Conservation (phyloP, 2,329 filamentous ascomycete genomes). For the Pleoardoris graminearum region DNA sequence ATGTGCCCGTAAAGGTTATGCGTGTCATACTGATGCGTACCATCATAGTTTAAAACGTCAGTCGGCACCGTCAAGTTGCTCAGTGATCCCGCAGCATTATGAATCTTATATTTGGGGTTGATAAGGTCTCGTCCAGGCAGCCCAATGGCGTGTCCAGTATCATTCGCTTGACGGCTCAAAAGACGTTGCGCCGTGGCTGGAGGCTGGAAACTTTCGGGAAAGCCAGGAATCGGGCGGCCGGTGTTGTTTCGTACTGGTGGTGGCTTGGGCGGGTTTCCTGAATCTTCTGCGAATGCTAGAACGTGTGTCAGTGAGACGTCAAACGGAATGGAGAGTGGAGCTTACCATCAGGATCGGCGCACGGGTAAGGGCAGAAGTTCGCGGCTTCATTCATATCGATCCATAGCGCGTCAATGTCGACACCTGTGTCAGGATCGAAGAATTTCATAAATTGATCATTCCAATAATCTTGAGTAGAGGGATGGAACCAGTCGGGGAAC, state of each 20-base stretch:
- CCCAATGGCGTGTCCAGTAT: constrained; percentile 53
- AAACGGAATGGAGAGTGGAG: background rate
- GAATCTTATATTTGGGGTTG: constrained; percentile 66
- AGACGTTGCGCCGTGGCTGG: constrained; percentile 20
- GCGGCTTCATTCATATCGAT: constrained; percentile 47
- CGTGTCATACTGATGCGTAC: constrained; percentile 70
- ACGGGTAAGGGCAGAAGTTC: constrained; percentile 51
- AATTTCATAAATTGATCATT: constrained; percentile 68
- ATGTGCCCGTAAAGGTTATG: constrained; percentile 76
- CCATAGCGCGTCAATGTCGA: constrained; percentile 77
- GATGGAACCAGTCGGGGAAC: constrained; percentile 77
- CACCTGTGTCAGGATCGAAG: constrained; percentile 65
- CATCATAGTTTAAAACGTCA: constrained; percentile 68
- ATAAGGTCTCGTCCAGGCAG: constrained; percentile 67
- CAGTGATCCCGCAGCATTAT: constrained; percentile 54
- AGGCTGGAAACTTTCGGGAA: constrained; percentile 69
- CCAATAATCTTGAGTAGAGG: constrained; percentile 68
- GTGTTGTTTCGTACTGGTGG: constrained; percentile 64
- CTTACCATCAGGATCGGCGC: constrained; percentile 45
- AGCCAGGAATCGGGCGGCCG: constrained; percentile 69
- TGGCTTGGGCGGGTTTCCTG: constrained; percentile 62
- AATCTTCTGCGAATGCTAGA: constrained; percentile 41
- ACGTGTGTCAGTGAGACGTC: background rate
- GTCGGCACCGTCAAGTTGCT: constrained; percentile 62
- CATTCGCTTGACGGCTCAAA: constrained; percentile 29